Conservation (phyloP, 1,284 basidiomycete species). For the Ustilago loliicola region DNA sequence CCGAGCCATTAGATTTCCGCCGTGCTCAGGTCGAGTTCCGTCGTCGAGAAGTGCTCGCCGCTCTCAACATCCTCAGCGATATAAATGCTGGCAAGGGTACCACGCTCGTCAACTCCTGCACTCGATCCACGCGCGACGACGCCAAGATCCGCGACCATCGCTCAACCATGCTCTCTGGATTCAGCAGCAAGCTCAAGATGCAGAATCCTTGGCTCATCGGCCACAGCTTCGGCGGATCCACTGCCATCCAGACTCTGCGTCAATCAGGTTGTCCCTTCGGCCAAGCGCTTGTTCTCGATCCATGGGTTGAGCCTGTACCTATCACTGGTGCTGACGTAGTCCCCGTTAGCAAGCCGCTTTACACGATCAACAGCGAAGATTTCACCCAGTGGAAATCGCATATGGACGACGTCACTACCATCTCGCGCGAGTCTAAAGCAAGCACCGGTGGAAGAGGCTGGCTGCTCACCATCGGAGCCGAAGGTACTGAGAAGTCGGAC, state of each 20-base stretch:
- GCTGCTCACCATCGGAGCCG: conserved; percentile 55
- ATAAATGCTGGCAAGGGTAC: conserved; percentile 45
- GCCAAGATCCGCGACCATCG: conserved; percentile 19
- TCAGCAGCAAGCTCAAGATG: conserved; percentile 46
- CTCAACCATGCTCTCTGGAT: conserved; percentile 23
- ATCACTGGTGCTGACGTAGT: conserved; percentile 28
- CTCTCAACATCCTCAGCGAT: conserved; percentile 36
- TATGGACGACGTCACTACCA: conserved; percentile 48
- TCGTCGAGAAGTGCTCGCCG: conserved; percentile 54
- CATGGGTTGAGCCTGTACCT: conserved; percentile 56
- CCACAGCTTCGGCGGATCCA: conserved; percentile 62
- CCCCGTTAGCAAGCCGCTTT: conserved; percentile 55
- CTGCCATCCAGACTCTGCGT: conserved; percentile 43
- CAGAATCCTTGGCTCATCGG: conserved; percentile 51
- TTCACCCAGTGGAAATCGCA: conserved; percentile 62
- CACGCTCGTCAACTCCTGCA: conserved; percentile 23
- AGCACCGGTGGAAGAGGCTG: conserved; percentile 46
- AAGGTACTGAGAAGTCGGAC: conserved; percentile 38
- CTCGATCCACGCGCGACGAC: conserved; percentile 33
- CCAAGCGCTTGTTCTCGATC: conserved; percentile 54
- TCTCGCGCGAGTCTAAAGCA: conserved; percentile 37
- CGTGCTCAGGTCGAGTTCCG: conserved; percentile 57
- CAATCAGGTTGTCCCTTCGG: conserved; percentile 43
- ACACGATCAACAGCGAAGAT: conserved; percentile 63
- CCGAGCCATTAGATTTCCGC: conserved; percentile 35